Conservation (phyloP, 1,139 yeast species). For the Zygoascus meyerae region DNA sequence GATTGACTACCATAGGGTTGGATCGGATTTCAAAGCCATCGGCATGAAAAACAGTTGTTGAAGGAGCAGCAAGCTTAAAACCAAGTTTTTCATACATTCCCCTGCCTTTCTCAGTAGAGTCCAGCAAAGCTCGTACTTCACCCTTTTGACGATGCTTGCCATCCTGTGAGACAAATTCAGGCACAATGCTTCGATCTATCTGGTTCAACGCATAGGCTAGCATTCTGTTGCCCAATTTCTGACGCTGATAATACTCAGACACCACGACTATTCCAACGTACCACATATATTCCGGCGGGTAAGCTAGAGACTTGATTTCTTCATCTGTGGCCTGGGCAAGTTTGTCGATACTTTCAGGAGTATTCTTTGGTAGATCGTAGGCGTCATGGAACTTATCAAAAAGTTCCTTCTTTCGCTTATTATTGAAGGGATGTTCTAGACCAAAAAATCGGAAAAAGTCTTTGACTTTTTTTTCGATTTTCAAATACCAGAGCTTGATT, state of each 20-base stretch:
- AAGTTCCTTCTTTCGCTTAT: neutral
- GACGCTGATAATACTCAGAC: slow-evolving; percentile 2
- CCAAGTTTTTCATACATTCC: slow-evolving; percentile 3
- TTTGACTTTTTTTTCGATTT: neutral
- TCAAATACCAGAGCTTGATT: neutral
- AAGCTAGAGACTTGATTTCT: neutral
- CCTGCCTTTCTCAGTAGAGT: neutral
- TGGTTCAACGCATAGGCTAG: neutral
- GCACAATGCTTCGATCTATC: neutral
- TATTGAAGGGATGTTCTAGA: slow-evolving; percentile 1
- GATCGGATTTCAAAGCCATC: neutral
- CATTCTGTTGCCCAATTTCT: slow-evolving; percentile 1
- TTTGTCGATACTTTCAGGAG: neutral
- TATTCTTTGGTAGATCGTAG: slow-evolving; percentile 1
- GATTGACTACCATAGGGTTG: slow-evolving; percentile 3
- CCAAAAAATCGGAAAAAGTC: slow-evolving; percentile 5
- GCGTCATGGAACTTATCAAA: neutral
- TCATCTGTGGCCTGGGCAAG: slow-evolving; percentile 1
- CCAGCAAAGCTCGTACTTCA: slow-evolving; percentile 2
- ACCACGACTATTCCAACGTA: slow-evolving; percentile 2
- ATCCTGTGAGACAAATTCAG: slow-evolving; percentile 7
- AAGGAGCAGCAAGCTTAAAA: neutral
- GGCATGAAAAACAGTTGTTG: neutral
- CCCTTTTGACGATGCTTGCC: slow-evolving; percentile 3
- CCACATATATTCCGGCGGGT: slow-evolving; percentile 2